Evolutionary conservation across 2,329 filamentous ascomycete genomes (phyloP), one percentile per base, ranked within the genome.

Genomic region (Xylariales sp.): DNA sequence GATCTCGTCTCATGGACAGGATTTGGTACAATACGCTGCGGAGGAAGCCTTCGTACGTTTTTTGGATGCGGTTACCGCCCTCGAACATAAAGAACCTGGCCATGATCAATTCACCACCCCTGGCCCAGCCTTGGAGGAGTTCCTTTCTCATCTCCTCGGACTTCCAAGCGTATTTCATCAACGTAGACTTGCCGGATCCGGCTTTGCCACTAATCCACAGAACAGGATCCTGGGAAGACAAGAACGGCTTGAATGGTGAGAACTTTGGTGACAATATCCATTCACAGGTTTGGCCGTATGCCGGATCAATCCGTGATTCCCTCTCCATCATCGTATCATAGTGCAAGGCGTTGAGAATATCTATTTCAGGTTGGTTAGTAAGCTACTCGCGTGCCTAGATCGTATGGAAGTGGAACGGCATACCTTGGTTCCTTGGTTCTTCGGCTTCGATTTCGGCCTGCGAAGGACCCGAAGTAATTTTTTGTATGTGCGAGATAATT

Each of bases 161-260:
- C 34, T 78, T 71, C 55, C 65, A 76, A 3, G 83, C 73, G 58
- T 80, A 80, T 63, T 82, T 83, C 80, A 84, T 82, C n/a, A 84
- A 65, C 0, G 81, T 84, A 0, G 82, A 84, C 63, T 84, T 84
- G 6, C 83, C 83, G 12, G 81, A 81, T 18, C 83, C 83, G 0
- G 82, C 78, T 54, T 83, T 84, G 0, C 83, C 83, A 30, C 77
- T 78, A 16, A 84, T 78, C 78, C 81, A 82, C n/a, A 76, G 43
- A 43, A 75, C 57, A 6, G 74, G 70, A 14, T 76, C 74, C 1
- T 72, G 59, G 2, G 72, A 73, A 30, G 48, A 50, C 14, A 76
- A 60, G 32, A 75, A 75, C 14, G 65, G 45, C 7, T 61, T 71
- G 32, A 76, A 73, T 12, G 71, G 68, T 14, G 75, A 76, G 2